phyloP scores from a whole-genome alignment of 805 yeast species.

The Sungouiella thailandica region DNA sequence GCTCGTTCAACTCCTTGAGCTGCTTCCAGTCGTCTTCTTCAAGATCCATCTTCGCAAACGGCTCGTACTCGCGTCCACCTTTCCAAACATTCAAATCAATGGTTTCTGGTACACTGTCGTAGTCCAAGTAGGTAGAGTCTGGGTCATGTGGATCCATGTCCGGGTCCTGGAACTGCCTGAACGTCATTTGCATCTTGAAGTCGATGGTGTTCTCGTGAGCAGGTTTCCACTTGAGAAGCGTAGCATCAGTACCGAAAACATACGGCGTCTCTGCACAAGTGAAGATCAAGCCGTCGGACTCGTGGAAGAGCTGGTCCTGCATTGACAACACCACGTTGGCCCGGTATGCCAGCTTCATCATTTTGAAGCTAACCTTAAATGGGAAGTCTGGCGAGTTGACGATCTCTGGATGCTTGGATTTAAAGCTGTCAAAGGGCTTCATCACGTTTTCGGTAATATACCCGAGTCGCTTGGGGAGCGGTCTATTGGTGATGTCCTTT shows the following conservation, averaged over 20 bases:
- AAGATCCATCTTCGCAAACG: slow-evolving; percentile 60
- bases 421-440: slow-evolving; percentile 73
- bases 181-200: slow-evolving; percentile 64
- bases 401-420: slow-evolving; percentile 65
- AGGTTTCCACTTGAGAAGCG: slow-evolving; percentile 94
- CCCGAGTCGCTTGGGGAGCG: slow-evolving; percentile 78
- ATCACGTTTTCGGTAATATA: slow-evolving; percentile 77
- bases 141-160: slow-evolving; percentile 64
- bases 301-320: slow-evolving; percentile 72
- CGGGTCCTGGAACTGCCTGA: slow-evolving; percentile 54
- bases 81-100: slow-evolving; percentile 73
- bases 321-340: slow-evolving; percentile 70
- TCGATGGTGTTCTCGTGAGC: slow-evolving; percentile 93
- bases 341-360: slow-evolving; percentile 80
- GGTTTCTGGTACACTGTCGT: slow-evolving; percentile 67
- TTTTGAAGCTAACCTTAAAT: slow-evolving; percentile 79
- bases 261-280: slow-evolving; percentile 90
- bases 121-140: slow-evolving; percentile 68
- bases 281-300: slow-evolving; percentile 89
- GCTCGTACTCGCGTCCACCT: slow-evolving; percentile 58
- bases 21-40: slow-evolving; percentile 76
- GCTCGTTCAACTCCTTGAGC: slow-evolving; percentile 65
- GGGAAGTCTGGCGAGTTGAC: slow-evolving; percentile 64
- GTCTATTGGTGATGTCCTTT: slow-evolving; percentile 59
- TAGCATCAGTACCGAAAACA: slow-evolving; percentile 80